Base-by-base conservation (phyloP, 805 yeast species). In the Danielia reshetovae region DNA sequence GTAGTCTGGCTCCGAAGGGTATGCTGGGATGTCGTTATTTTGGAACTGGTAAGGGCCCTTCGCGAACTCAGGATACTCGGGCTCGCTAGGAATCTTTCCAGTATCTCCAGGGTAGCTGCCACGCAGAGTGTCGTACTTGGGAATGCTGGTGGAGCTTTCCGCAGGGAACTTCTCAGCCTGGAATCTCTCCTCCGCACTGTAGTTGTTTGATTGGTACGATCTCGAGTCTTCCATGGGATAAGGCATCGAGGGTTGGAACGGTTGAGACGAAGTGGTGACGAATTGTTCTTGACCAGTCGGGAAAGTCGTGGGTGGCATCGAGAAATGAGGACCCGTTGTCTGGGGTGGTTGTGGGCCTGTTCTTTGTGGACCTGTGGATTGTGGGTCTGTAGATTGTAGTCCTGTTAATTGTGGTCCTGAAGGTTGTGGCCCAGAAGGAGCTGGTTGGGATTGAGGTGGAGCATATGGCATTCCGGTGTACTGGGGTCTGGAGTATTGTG, bases 281-380 rank as follows among this genome's bases (percentile, higher is more conserved):
- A n/a, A n/a, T n/a, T n/a, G n/a, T n/a, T n/a, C n/a, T n/a, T n/a
- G n/a, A n/a, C n/a, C n/a, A n/a, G n/a, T n/a, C 11, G 50, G 52
- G 18, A 47, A 43, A 13, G 35, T 27, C 11, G 36, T 36, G 42
- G 7, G 39, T 30, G 18, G 38, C 9, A 7, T 7, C 22, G 22
- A 7, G 22, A 19, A 19, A 26, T 14, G 30, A 35, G 11, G 43
- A 29, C 30, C 30, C 7, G 17, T 18, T 35, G 18, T 36, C 40
- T 15, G 46, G 38, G 2, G 46, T 22, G 15, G 29, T 17, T 15
- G 19, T n/a, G n/a, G n/a, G 35, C 9, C 37, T 40, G 15, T 38
- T 35, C 21, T 32, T 17, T 17, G 23, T 3, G 19, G 29, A 11
- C 9, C 26, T 24, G 6, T 24, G n/a, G n/a, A 24, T 7, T 11